Conservation (phyloP, 2,329 filamentous ascomycete genomes). For the Scedosporium boydii region DNA sequence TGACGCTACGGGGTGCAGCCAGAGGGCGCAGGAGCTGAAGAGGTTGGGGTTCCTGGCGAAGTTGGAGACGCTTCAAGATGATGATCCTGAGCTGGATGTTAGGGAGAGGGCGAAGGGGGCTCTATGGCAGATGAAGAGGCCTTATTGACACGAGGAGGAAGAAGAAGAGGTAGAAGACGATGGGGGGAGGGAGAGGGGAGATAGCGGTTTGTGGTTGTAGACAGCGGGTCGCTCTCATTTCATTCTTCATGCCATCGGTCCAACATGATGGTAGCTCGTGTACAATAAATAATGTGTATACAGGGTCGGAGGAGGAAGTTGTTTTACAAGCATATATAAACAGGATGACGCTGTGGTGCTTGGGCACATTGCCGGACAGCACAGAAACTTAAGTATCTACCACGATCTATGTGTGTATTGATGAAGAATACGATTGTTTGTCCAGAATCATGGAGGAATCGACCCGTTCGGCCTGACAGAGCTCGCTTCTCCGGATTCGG, state of each 20-base stretch:
- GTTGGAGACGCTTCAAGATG: slow-evolving; percentile 48
- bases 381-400: neutral
- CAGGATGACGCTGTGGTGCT: neutral
- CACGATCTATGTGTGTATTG: neutral
- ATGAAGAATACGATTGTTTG: no score
- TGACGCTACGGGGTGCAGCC: slow-evolving; percentile 55
- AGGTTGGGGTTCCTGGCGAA: slow-evolving; percentile 61
- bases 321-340: neutral
- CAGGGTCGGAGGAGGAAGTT: neutral
- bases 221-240: neutral
- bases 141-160: neutral
- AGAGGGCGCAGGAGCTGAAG: slow-evolving; percentile 60
- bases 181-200: neutral
- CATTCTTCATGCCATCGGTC: neutral
- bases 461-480: no score
- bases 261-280: neutral
- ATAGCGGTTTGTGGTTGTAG: neutral
- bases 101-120: slow-evolving; percentile 76
- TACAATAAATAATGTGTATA: neutral
- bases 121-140: slow-evolving; percentile 55
- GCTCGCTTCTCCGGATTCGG: no score
- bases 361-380: neutral
- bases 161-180: neutral
- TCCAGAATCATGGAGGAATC: no score
- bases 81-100: slow-evolving; percentile 72